These are phyloP conservation scores for Cucurbita pepo DNA, from an alignment of 306 rosid species.

Conservation along the genomic window DNA sequence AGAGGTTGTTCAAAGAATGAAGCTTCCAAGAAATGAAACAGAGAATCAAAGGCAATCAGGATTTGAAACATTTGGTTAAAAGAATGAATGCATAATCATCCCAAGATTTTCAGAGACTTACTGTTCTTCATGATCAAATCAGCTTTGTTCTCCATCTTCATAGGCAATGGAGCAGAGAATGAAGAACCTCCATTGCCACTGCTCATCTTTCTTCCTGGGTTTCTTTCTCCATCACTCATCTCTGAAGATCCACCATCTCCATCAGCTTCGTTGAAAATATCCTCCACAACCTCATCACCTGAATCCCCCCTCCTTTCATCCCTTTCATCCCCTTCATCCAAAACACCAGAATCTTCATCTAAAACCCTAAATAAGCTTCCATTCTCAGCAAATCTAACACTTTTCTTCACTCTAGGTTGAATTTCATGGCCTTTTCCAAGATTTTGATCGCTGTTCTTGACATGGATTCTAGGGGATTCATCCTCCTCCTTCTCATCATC, in stretches of 20 bases:
- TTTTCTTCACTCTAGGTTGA: constrained; percentile 58
- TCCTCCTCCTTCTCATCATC: constrained; percentile 25
- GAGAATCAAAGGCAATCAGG: background rate
- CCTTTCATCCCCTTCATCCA: constrained; percentile 45
- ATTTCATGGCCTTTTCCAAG: constrained; percentile 17
- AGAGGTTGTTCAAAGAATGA: background rate
- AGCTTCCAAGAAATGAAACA: background rate
- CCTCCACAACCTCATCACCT: constrained; percentile 46
- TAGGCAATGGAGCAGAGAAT: constrained; percentile 66
- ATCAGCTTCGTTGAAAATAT: constrained; percentile 21
- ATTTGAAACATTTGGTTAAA: background rate
- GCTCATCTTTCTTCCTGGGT: constrained; percentile 5
- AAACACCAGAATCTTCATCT: constrained; percentile 24
- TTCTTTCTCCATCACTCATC: constrained; percentile 41
- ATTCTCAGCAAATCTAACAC: constrained; percentile 63
- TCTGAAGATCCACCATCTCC: constrained; percentile 12
- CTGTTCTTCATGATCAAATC: constrained; percentile 26
- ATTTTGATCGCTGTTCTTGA: constrained; percentile 13
- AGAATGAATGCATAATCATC: constrained; percentile 8
- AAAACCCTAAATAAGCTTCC: constrained; percentile 30
- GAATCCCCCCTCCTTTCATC: constrained; percentile 9
- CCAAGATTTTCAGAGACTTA: constrained; percentile 29
- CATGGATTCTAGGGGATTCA: constrained; percentile 15
- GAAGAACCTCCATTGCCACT: constrained; percentile 23
- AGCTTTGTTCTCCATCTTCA: constrained; percentile 62